Conservation (phyloP, 768 basidiomycete species). For the Albatrellus ellisii region DNA sequence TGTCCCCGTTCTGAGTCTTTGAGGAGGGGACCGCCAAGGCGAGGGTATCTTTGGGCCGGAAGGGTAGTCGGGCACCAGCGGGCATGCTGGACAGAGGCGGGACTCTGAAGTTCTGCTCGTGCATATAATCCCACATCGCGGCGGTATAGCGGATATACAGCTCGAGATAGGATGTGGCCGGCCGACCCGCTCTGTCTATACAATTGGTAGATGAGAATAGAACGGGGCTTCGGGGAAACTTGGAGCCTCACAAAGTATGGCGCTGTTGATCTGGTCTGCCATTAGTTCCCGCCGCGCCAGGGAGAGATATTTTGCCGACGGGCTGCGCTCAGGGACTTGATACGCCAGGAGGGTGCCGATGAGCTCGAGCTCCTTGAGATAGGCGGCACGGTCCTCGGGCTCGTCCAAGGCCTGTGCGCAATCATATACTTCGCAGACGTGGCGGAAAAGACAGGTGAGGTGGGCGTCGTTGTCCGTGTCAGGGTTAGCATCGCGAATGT, state of each 20-base stretch:
- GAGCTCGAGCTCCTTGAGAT: constrained; percentile 55
- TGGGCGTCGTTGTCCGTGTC: constrained; percentile 25
- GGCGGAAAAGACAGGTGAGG: constrained; percentile 36
- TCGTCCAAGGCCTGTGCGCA: constrained; percentile 43
- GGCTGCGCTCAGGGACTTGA: constrained; percentile 62
- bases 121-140: constrained; percentile 43
- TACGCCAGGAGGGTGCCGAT: constrained; percentile 80
- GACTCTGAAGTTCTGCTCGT: constrained; percentile 34
- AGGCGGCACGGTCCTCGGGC: constrained; percentile 42
- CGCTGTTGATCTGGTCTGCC: constrained; percentile 80
- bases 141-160: constrained; percentile 52
- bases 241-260: constrained; percentile 58
- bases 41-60: constrained; percentile 9
- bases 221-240: neutral
- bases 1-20: neutral
- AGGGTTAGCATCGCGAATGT: constrained; percentile 17
- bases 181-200: constrained; percentile 37
- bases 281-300: constrained; percentile 69
- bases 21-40: neutral
- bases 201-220: neutral
- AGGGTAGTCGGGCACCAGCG: constrained; percentile 34
- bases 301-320: constrained; percentile 61
- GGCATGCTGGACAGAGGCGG: constrained; percentile 24
- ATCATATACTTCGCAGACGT: constrained; percentile 55
- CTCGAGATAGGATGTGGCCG: constrained; percentile 49